Base-by-base conservation (phyloP, 2,329 filamentous ascomycete species). In the Paramyrothecium roridum region DNA sequence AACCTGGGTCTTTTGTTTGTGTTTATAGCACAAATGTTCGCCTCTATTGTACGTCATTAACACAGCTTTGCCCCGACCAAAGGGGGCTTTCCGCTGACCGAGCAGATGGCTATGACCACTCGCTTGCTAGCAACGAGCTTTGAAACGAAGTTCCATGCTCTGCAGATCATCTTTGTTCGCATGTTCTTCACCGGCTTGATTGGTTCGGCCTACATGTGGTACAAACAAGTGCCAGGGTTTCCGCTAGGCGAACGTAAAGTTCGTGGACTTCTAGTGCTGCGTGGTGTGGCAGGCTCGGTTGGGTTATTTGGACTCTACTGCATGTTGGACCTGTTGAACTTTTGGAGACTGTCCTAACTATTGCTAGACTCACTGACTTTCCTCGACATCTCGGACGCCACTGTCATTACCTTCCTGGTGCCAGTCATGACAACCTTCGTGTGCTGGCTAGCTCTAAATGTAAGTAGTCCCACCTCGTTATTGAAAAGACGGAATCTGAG, bases 331-430 rank as follows among this genome's bases (percentile, higher is more conserved):
- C 13, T 1, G 10, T 6, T 19, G 2, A 1, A 1, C 1, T 8
- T 12, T n/a, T 8, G 43, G 3, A 17, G 11, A 0, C 23, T 7
- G 61, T 12, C 64, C 20, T 2, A 0, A 6, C 48, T 3, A 20
- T 3, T 13, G 6, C 2, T 80, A 74, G 71, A 77, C 33, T 73
- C 73, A 0, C 66, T 76, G 0, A 78, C 88, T 22, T 93, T 91
- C 59, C 80, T 95, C 1, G 87, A 89, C 2, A 79, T 95, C 2
- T 85, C 89, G 2, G 90, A 95, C 66, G 88, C 90, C 1, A 91
- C 88, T 0, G 89, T 93, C 22, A 86, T 95, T 34, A 91, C 88
- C 8, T 95, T 93, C 68, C 78, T 95, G 3, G 82, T 88, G 0
- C 90, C 90, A 0, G 87, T 87, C 8, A 76, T 91, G 11, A 85